Evolutionary conservation across 345 rosid species (phyloP).

Genomic region (Raphanus sativus): DNA sequence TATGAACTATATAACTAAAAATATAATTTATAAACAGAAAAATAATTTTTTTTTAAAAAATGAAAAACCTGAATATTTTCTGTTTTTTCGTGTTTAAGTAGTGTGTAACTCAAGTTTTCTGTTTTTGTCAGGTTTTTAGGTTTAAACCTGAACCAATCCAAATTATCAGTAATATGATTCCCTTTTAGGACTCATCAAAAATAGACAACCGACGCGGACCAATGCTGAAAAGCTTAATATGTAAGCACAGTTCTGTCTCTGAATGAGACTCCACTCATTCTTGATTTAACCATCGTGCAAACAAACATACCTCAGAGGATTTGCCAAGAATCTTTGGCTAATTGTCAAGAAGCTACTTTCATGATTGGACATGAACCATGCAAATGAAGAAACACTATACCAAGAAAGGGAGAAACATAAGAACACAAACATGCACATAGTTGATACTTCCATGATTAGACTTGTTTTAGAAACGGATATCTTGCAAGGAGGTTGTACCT

Average conservation of each 20-base stretch:
- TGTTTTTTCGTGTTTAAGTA: too few relatives aligned
- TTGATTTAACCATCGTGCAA: neutral
- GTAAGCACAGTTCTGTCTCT: neutral
- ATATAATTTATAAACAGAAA: too few relatives aligned
- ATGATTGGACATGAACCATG: slow-evolving; percentile 99
- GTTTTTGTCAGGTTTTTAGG: too few relatives aligned
- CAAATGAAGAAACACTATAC: slow-evolving; percentile 91
- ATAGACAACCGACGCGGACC: too few relatives aligned
- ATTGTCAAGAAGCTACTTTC: slow-evolving; percentile 96
- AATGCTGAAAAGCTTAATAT: too few relatives aligned
- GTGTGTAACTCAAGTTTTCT: too few relatives aligned
- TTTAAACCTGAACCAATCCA: too few relatives aligned
- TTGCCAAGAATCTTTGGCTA: slow-evolving; percentile 92
- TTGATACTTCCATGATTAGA: neutral
- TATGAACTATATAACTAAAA: too few relatives aligned
- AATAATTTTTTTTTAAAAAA: too few relatives aligned
- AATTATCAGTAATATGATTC: too few relatives aligned
- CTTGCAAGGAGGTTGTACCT: slow-evolving; percentile 52
- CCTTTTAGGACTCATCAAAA: too few relatives aligned
- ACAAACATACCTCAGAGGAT: slow-evolving; percentile 72
- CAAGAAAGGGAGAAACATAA: slow-evolving; percentile 31
- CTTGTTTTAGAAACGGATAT: slow-evolving; percentile 8
- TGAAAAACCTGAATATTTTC: too few relatives aligned
- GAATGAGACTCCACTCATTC: slow-evolving; percentile 1
- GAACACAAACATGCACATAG: neutral